Base-by-base conservation (phyloP, 306 rosid genomes). In the Vigna radiata region DNA sequence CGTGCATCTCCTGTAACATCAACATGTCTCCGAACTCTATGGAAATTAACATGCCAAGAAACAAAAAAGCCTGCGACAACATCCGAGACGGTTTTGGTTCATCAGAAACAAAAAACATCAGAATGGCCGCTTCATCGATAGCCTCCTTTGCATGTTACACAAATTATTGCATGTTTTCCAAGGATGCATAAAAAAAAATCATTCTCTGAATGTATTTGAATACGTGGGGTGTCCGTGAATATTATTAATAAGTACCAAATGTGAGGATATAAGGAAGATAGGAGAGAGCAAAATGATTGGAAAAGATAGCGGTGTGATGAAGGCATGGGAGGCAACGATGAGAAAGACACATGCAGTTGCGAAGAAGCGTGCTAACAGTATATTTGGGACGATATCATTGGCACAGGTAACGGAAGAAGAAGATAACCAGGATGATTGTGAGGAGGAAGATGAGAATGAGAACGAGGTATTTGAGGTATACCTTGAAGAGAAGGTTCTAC, bases 281-380 rank as follows among this genome's bases (percentile, higher is more conserved):
- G 1, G 29, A 47, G 14, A 59, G 31, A 36, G 54, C 75, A 76
- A 76, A 48, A 93, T 91, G 97, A 90, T 85, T 25, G 78, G 87
- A 72, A 87, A 74, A 84, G 96, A 90, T 0, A 87, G 91, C 36
- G 90, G 90, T 12, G 95, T 94, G 50, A 39, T 88, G 67, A 94
- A 89, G 95, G 98, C 93, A 79, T 94, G 98, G 98, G 97, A 94
- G 78, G 94, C 94, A 37, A 94, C 98, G 2, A 70, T 94, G 66
- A 88, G 94, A 47, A 92, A 76, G 62, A 94, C 98, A 2, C 91
- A 88, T 14, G 96, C 96, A 5, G 96, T 82, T 7, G 89, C 98
- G 0, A 94, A 89, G 61, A 90, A 87, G 63, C 91, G 96, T 5
- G 97, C 98, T 8, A 92, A 94, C 62, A 90, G 89, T 85, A 82